Conservation (phyloP, 441 rosid species). For the Adansonia rubrostipa region DNA sequence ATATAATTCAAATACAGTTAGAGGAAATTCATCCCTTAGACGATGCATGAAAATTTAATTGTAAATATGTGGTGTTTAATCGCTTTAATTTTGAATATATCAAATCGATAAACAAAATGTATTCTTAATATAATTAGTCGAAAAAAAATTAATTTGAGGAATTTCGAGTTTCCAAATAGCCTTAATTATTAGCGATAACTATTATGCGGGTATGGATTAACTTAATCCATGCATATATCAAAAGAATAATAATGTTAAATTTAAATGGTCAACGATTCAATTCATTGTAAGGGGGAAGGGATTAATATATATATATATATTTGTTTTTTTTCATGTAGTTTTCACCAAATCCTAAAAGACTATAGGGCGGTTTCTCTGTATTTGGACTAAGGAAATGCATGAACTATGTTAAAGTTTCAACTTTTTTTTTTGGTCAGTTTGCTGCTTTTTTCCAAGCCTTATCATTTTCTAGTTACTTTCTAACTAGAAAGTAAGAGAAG, state of each 20-base stretch:
- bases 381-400: slow-evolving; percentile 2
- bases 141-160: too few relatives aligned
- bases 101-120: too few relatives aligned
- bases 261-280: neutral
- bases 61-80: too few relatives aligned
- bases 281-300: neutral
- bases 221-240: neutral
- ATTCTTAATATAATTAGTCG: too few relatives aligned
- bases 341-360: neutral
- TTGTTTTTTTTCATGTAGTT: neutral
- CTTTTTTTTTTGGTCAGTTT: slow-evolving; percentile 2
- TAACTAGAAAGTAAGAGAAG: slow-evolving; percentile 29
- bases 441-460: neutral
- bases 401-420: slow-evolving; percentile 1
- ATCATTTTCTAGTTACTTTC: slow-evolving; percentile 21
- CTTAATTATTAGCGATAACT: too few relatives aligned
- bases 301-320: too few relatives aligned
- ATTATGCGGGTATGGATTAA: too few relatives aligned
- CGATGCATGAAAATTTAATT: too few relatives aligned
- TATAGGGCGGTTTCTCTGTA: neutral
- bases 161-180: too few relatives aligned
- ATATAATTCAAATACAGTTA: too few relatives aligned
- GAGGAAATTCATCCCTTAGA: too few relatives aligned
- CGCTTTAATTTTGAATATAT: too few relatives aligned
- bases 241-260: neutral